phyloP scores from a whole-genome alignment of 768 basidiomycete species.

The Pleurotus cornucopiae region DNA sequence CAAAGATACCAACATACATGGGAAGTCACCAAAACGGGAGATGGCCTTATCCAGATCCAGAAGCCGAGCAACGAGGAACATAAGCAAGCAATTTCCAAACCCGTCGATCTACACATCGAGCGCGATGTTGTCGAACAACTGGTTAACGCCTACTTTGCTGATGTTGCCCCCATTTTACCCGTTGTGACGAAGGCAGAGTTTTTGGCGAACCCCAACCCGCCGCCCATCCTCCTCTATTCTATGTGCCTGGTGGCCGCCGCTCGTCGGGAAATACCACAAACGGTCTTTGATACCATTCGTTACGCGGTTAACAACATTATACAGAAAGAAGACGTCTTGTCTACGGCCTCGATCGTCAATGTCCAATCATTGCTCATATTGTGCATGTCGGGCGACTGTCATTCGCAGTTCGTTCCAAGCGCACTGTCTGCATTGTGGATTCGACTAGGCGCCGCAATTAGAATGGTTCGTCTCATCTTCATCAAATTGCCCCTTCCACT shows the following conservation, averaged over 20 bases:
- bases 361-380: constrained; percentile 85
- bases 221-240: constrained; percentile 84
- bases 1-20: constrained; percentile 84
- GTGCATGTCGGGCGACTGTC: constrained; percentile 85
- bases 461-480: constrained; percentile 64
- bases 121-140: constrained; percentile 75
- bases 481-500: constrained; percentile 3
- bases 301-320: constrained; percentile 83
- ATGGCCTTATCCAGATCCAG: constrained; percentile 83
- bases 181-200: constrained; percentile 89
- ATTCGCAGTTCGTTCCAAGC: constrained; percentile 84
- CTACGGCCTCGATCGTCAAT: constrained; percentile 80
- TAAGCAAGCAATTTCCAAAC: constrained; percentile 51
- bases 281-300: constrained; percentile 87
- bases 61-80: constrained; percentile 58
- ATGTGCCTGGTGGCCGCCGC: constrained; percentile 93
- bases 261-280: constrained; percentile 75
- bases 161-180: constrained; percentile 87
- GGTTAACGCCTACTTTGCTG: constrained; percentile 87
- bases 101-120: constrained; percentile 70
- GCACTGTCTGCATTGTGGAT: constrained; percentile 86
- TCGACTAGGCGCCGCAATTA: constrained; percentile 81
- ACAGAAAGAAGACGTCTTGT: constrained; percentile 87
- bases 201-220: constrained; percentile 63
- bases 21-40: constrained; percentile 78